Base-by-base conservation (phyloP, 2,329 filamentous ascomycete genomes). In the Botrytis sinoallii region DNA sequence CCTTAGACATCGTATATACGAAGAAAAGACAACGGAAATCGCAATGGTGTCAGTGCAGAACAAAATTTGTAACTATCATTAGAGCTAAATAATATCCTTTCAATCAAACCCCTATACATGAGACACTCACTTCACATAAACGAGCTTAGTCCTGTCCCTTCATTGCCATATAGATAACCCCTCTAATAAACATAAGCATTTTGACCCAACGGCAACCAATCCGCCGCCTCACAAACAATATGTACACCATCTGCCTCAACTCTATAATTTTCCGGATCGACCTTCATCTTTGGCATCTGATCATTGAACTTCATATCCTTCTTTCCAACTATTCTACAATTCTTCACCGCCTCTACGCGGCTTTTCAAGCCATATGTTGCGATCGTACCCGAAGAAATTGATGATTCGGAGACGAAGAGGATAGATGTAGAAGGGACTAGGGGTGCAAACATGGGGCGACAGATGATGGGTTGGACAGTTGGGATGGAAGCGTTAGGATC, bases 301-400 rank as follows among this genome's bases (percentile, higher is more conserved):
- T 94, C 90, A 82, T 98, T 98, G 83, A 90, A 95, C 80, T 93
- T 94, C 94, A 98, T 97, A 83, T 98, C 93, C 78, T 84, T 86
- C 87, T 98, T 98, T 61, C 91, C 86, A 63, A 97, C 87, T 46
- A 82, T 88, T 74, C 95, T 87, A 82, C 94, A 97, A 73, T 88
- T 88, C 80, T 87, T 90, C 67, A 98, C 94, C 5, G 93, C 85
- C 84, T 96, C 93, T 76, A 98, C 85, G 65, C 93, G 89, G 83
- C 95, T 97, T 79, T 87, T 88, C 75, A 98, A 85, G 4, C 88
- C 89, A 82, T 98, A 98, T 4, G 85, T 85, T n/a, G 86, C 85
- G 60, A 95, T 88, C 5, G 85, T 85, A 65, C 93, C 93, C 9
- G 85, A 88, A 48, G 87, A 84, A 77, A 97, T 86, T 75, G 91